These are phyloP conservation scores for Homolaphlyctis polyrhiza DNA, from an alignment of 371 early-diverging fungal genomes.

Conservation along the genomic window DNA sequence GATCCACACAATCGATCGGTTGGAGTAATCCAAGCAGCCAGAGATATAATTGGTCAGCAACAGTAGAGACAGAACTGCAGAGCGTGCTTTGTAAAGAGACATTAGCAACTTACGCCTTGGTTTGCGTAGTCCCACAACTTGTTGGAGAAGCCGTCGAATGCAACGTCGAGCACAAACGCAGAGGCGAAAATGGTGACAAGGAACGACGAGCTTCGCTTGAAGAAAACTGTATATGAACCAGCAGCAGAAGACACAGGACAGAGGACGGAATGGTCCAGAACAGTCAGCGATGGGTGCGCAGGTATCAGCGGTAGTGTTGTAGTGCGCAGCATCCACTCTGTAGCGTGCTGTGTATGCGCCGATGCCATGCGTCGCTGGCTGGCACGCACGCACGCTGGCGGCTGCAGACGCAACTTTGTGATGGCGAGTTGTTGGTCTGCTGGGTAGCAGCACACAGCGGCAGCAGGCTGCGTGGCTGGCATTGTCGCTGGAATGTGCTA, in stretches of 20 bases:
- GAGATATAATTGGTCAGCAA: neutral
- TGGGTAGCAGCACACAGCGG: no score
- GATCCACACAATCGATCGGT: neutral
- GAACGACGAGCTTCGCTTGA: conserved; percentile 30
- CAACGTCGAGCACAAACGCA: conserved; percentile 76
- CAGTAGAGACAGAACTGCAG: neutral
- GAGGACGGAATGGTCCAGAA: no score
- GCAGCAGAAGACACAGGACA: no score
- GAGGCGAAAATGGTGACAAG: conserved; percentile 58
- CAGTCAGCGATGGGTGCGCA: neutral
- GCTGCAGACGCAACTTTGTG: no score
- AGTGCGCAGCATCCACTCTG: neutral
- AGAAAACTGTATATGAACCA: conserved; percentile 35
- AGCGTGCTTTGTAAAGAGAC: neutral
- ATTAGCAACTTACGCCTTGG: conserved; percentile 71
- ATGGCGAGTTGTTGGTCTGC: no score
- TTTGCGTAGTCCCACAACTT: conserved; percentile 72
- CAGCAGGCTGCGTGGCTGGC: no score
- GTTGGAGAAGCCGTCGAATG: conserved; percentile 63
- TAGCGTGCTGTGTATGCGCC: neutral
- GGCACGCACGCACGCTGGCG: no score
- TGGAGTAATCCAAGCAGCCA: neutral
- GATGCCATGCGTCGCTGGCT: no score
- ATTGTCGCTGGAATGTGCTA: no score
- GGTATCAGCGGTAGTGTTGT: neutral